phyloP scores from a whole-genome alignment of 192 early-diverging fungal genomes.

The Coemansia sp. region DNA sequence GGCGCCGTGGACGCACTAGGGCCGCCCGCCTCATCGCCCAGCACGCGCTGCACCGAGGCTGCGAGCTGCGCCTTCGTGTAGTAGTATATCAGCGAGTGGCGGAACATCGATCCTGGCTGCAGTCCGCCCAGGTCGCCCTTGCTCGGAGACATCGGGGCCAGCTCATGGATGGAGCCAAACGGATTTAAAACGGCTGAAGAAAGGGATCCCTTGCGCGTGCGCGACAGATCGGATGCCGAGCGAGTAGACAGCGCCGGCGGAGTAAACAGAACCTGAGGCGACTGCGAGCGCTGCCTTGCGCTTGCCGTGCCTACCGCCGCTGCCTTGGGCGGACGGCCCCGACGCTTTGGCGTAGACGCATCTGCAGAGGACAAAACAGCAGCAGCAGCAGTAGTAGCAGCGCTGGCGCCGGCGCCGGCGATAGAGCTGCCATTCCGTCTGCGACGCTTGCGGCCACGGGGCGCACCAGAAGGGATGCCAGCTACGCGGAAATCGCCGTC shows the following conservation, averaged over 20 bases:
- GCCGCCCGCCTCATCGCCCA: constrained; percentile 6
- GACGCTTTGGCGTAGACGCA: neutral
- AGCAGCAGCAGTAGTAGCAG: neutral
- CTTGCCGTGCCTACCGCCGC: neutral
- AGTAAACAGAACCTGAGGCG: neutral
- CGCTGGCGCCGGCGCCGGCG: neutral
- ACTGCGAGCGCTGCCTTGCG: neutral
- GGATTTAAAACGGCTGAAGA: neutral
- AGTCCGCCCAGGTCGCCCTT: neutral
- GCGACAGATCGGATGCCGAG: neutral
- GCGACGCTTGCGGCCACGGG: neutral
- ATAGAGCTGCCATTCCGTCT: neutral
- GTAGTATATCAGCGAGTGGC: constrained; percentile 17
- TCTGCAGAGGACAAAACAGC: neutral
- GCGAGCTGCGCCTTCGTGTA: constrained; percentile 19
- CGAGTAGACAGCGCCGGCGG: constrained; percentile 2
- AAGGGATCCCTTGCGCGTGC: neutral
- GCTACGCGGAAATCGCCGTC: constrained; percentile 3
- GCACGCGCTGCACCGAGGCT: constrained; percentile 18
- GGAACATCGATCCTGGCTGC: constrained; percentile 10
- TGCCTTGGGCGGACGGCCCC: constrained; percentile 14
- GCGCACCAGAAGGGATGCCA: neutral
- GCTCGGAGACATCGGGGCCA: neutral
- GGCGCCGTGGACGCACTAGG: neutral
- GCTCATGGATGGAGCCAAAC: neutral